Base-by-base conservation (phyloP, 768 basidiomycete genomes). In the Suillus brevipes region DNA sequence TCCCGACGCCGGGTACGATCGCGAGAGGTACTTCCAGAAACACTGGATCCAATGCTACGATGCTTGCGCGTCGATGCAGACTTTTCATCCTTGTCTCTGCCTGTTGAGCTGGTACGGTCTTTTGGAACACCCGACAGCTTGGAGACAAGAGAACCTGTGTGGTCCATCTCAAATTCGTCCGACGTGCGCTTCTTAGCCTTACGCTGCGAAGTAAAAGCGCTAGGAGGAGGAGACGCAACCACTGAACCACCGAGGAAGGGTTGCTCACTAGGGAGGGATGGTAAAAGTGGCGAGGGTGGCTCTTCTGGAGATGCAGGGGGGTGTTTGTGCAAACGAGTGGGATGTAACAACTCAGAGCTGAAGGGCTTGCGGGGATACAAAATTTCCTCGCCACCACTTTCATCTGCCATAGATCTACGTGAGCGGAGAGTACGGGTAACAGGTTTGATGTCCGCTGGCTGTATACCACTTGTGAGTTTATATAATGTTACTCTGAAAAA, bases 321-420 rank as follows among this genome's bases (percentile, higher is more conserved):
- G 31, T 67, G 47, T 65, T 73, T 80, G 38, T 78, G 70, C 36
- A 75, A 75, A 49, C 74, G 73, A 52, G 74, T 74, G 12, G 78
- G 73, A 64, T 78, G 71, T 9, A 75, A 66, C 57, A 78, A 65
- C 20, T 77, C 74, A 18, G 70, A 49, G 10, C 66, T 71, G 49
- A 70, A 70, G 25, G 79, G 79, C 66, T 90, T 87, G 64, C 92
- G 89, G 47, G 92, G 92, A 76, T 95, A 95, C 34, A 95, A 78
- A 65, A 95, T 94, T 76, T 95, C 93, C 76, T 95, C 93, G 49
- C 93, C 92, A 6, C 93, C 93, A 71, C 92, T 94, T 76, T 94
- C 93, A 68, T 91, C 89, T 9, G 90, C 85, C 65, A 86, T 82
- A 1, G 92, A 94, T 64, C 85, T 86, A 38, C 84, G 83, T 53